Percentiles rank a stretch among this genome's conserved stretches.
Conservation (phyloP, 73 alveolate genomes). For the Effrenium voratum region DNA sequence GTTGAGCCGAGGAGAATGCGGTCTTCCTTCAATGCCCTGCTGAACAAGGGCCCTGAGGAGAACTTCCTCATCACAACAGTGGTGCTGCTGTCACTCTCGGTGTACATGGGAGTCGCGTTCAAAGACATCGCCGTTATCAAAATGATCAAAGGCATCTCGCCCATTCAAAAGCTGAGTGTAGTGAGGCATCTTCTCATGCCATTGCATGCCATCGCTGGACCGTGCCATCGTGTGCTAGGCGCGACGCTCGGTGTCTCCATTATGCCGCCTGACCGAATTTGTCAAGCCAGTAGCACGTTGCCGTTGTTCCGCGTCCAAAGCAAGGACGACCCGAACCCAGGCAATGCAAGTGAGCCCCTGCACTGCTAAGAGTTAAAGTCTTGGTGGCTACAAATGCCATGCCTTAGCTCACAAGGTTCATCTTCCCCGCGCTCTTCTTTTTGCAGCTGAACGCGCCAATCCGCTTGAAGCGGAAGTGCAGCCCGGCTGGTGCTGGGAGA, state of each 20-base stretch:
- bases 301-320: no score
- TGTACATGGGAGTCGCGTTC: slow-evolving; percentile 88
- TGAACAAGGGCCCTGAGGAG: slow-evolving; percentile 90
- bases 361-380: neutral
- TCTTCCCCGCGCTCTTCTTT: slow-evolving; percentile 85
- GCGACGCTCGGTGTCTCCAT: slow-evolving; percentile 91
- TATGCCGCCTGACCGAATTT: slow-evolving; percentile 19
- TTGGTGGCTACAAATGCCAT: neutral
- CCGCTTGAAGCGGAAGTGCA: slow-evolving; percentile 68
- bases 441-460: slow-evolving; percentile 74
- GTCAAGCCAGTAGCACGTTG: neutral
- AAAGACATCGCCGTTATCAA: slow-evolving; percentile 87
- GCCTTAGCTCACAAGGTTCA: slow-evolving; percentile 12
- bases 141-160: slow-evolving; percentile 73
- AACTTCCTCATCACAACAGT: slow-evolving; percentile 63
- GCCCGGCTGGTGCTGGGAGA: neutral
- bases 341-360: neutral
- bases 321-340: no score
- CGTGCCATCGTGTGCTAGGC: slow-evolving; percentile 33
- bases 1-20: slow-evolving; percentile 76
- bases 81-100: slow-evolving; percentile 46
- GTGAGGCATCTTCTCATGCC: neutral
- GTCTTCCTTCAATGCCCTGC: slow-evolving; percentile 74
- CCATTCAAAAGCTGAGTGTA: neutral
- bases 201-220: neutral